Evolutionary conservation across 2,329 filamentous ascomycete species (phyloP).

Genomic region (Verticillium nonalfalfae): DNA sequence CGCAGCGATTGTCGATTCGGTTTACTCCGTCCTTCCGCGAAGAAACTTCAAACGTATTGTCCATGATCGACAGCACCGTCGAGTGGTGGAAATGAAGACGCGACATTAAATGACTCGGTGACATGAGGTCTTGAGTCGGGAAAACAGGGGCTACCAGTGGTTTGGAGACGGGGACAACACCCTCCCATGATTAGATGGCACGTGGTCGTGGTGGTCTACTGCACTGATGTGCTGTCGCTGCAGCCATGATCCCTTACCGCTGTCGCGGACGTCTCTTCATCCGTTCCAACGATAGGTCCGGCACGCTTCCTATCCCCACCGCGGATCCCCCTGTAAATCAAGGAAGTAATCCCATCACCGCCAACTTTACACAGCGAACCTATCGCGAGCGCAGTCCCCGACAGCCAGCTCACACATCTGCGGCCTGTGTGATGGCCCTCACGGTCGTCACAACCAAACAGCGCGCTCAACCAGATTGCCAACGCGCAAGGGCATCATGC

Average conservation of each 20-base stretch:
- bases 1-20: neutral
- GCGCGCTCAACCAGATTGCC: neutral
- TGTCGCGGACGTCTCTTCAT: constrained; percentile 22
- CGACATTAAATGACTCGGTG: neutral
- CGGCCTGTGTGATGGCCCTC: constrained; percentile 15
- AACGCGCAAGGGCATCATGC: neutral
- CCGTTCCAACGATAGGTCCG: constrained; percentile 36
- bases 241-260: constrained; percentile 33
- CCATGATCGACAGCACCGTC: neutral
- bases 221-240: constrained; percentile 38
- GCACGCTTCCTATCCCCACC: constrained; percentile 27
- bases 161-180: neutral
- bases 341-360: constrained; percentile 30
- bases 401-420: constrained; percentile 39
- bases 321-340: constrained; percentile 26
- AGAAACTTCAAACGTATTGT: neutral
- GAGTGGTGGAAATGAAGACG: neutral
- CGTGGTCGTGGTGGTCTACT: constrained; percentile 10
- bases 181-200: neutral
- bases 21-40: neutral
- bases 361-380: constrained; percentile 23
- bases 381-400: constrained; percentile 30
- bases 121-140: neutral
- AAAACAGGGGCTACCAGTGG: neutral
- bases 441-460: neutral